A percentile compares a stretch with the other conserved stretches of the same genome.
Conservation (phyloP, 2,329 filamentous ascomycete species). For the Clonostachys byssicola region DNA sequence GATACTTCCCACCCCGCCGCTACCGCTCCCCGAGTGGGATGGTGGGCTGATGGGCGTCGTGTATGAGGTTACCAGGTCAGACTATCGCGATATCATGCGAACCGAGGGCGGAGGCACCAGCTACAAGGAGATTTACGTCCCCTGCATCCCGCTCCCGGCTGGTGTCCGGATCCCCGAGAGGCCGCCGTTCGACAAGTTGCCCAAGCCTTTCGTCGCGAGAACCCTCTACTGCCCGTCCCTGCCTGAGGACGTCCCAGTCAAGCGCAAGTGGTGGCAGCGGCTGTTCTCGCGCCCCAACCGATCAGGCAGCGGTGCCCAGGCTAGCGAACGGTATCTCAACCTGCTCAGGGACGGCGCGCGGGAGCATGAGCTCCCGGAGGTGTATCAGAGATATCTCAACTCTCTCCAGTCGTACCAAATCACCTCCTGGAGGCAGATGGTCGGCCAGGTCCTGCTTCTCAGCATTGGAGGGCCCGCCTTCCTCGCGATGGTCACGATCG, state of each 20-base stretch:
- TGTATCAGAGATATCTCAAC: conserved; percentile 72
- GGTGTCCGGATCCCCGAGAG: conserved; percentile 49
- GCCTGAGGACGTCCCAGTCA: conserved; percentile 14
- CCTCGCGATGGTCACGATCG: conserved; percentile 37
- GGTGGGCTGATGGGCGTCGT: conserved; percentile 89
- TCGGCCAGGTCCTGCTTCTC: conserved; percentile 63
- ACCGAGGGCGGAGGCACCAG: conserved; percentile 84
- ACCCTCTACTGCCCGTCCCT: conserved; percentile 61
- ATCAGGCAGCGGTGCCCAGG: conserved; percentile 51
- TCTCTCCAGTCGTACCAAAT: conserved; percentile 65
- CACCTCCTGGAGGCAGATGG: conserved; percentile 61
- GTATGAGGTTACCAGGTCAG: conserved; percentile 82
- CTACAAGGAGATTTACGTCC: conserved; percentile 81
- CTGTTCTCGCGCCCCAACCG: conserved; percentile 33
- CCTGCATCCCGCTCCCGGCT: conserved; percentile 65
- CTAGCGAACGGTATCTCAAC: conserved; percentile 78
- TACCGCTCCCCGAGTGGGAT: conserved; percentile 52
- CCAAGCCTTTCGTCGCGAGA: conserved; percentile 72
- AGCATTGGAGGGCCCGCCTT: conserved; percentile 53
- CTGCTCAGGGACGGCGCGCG: conserved; percentile 73
- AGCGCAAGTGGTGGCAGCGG: conserved; percentile 37
- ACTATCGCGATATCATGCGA: conserved; percentile 82
- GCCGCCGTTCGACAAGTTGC: conserved; percentile 47
- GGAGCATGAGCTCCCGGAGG: conserved; percentile 74
- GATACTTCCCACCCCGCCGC: conserved; percentile 22